These are phyloP conservation scores for Aspergillus pseudoglaucus DNA, from an alignment of 2,329 filamentous ascomycete species.

Conservation along the genomic window DNA sequence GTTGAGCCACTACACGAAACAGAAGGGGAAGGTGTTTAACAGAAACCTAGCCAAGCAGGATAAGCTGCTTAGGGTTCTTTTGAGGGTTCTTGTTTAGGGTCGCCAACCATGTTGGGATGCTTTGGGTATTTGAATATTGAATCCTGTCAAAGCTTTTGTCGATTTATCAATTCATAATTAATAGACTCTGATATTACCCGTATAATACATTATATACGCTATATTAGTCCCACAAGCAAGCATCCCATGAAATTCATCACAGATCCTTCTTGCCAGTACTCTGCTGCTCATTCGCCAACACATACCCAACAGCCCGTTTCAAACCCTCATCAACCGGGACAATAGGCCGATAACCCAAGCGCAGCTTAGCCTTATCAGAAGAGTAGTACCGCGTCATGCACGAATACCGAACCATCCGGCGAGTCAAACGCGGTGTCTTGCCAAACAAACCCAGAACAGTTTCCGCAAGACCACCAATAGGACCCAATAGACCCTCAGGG, in stretches of 20 bases:
- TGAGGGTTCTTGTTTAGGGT: constrained; percentile 11
- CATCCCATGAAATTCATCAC: constrained; percentile 14
- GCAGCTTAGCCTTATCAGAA: constrained; percentile 40
- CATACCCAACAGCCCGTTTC: constrained; percentile 39
- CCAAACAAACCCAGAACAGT: constrained; percentile 37
- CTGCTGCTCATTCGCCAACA: constrained; percentile 28
- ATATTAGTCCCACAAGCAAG: background rate
- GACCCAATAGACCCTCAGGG: constrained; percentile 33
- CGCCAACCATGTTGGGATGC: background rate
- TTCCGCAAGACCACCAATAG: constrained; percentile 39
- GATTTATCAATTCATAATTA: constrained; percentile 2
- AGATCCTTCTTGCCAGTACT: constrained; percentile 35
- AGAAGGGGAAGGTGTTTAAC: constrained; percentile 7
- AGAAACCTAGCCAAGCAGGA: constrained; percentile 15
- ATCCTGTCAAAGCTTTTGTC: background rate
- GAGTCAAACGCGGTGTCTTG: constrained; percentile 41
- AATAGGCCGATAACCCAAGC: constrained; percentile 41
- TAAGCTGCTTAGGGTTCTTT: constrained; percentile 12
- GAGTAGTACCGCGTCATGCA: constrained; percentile 45
- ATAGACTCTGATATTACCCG: background rate
- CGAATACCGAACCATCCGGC: constrained; percentile 41
- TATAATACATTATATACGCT: constrained; percentile 1
- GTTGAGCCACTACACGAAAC: constrained; percentile 14
- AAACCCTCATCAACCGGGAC: constrained; percentile 42
- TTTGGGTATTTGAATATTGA: background rate